Percentiles rank a stretch among this genome's conserved stretches.
phyloP scores from a whole-genome alignment of 1,284 basidiomycete genomes.

The Grifola frondosa region DNA sequence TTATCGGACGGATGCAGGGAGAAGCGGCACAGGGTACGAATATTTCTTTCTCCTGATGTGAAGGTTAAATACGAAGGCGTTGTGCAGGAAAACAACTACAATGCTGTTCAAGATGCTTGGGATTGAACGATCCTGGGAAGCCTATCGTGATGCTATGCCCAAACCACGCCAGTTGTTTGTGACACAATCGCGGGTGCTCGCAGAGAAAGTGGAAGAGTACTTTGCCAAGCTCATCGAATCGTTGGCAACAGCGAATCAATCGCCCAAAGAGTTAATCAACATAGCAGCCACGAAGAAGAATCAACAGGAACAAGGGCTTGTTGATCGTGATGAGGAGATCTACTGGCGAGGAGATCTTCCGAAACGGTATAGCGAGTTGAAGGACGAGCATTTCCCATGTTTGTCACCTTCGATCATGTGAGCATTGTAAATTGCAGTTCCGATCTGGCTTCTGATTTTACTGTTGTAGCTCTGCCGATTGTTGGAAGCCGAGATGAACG shows the following conservation, averaged over 20 bases:
- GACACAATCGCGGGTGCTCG: slow-evolving; percentile 66
- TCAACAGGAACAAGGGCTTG: slow-evolving; percentile 35
- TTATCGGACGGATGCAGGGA: slow-evolving; percentile 9
- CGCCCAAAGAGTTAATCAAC: slow-evolving; percentile 38
- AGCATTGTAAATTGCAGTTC: slow-evolving; percentile 11
- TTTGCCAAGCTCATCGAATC: slow-evolving; percentile 54
- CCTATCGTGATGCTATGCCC: slow-evolving; percentile 26
- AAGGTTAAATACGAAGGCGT: slow-evolving; percentile 5
- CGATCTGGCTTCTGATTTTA: background rate
- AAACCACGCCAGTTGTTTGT: slow-evolving; percentile 68
- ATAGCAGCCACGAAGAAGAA: slow-evolving; percentile 24
- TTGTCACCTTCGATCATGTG: slow-evolving; percentile 66
- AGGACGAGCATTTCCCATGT: slow-evolving; percentile 70
- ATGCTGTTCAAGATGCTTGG: slow-evolving; percentile 75
- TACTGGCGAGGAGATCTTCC: slow-evolving; percentile 51
- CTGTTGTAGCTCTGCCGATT: slow-evolving; percentile 37
- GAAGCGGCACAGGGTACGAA: slow-evolving; percentile 71
- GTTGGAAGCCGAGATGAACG: slow-evolving; percentile 19
- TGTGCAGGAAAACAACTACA: slow-evolving; percentile 66
- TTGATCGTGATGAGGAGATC: slow-evolving; percentile 50
- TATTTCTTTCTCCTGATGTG: background rate
- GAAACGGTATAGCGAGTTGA: slow-evolving; percentile 52
- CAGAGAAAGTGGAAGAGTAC: slow-evolving; percentile 65
- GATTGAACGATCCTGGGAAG: slow-evolving; percentile 53
- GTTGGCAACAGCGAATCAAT: slow-evolving; percentile 39